Evolutionary conservation across 1,284 basidiomycete genomes (phyloP).

Genomic region (Phaffia rhodozyma): DNA sequence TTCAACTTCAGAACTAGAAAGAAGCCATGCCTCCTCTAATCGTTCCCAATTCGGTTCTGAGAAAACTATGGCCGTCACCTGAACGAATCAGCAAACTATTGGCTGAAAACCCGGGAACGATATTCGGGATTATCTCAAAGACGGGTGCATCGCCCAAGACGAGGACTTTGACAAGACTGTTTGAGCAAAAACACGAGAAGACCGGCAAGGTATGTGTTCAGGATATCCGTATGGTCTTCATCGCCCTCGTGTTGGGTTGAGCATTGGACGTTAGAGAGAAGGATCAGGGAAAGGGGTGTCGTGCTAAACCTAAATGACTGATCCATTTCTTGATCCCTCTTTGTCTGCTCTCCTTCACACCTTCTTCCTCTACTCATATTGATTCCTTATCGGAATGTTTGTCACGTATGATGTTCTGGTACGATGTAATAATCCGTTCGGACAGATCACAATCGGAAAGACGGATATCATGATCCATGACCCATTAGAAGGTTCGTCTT

Average conservation of each 20-base stretch:
- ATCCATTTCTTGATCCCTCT: background rate
- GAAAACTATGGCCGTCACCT: too few species aligned
- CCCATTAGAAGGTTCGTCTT: background rate
- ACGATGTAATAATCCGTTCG: background rate
- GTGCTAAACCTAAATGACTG: background rate
- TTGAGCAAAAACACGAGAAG: background rate
- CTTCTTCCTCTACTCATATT: too few species aligned
- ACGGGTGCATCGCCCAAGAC: background rate
- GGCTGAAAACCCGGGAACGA: background rate
- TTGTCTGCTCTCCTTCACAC: background rate
- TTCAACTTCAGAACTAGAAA: too few species aligned
- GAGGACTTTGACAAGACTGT: background rate
- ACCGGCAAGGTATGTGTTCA: background rate
- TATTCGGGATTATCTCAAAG: background rate
- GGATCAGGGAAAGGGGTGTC: too few species aligned
- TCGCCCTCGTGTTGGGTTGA: too few species aligned
- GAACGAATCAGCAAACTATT: background rate
- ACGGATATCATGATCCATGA: constrained; percentile 3
- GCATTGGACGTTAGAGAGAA: too few species aligned
- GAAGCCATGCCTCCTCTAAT: too few species aligned
- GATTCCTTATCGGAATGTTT: too few species aligned
- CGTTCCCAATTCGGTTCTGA: too few species aligned
- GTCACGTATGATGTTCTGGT: too few species aligned
- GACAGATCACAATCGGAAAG: background rate
- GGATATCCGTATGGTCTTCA: background rate